Conservation (phyloP, 1,284 basidiomycete species). For the Ceratobasidium sp. region DNA sequence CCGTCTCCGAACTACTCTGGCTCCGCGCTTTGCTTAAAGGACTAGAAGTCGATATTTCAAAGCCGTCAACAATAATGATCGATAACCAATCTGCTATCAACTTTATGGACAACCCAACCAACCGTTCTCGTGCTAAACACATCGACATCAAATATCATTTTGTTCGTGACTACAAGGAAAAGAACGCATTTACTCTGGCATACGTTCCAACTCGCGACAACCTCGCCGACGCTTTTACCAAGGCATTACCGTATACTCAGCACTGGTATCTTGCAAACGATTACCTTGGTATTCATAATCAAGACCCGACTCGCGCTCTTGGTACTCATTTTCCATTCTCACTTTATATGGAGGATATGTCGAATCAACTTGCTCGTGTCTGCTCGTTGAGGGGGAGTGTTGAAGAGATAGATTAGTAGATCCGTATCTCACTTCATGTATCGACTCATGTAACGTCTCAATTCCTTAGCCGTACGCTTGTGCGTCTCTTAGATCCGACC, state of each 20-base stretch:
- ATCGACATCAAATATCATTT: constrained; percentile 30
- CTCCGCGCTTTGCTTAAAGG: constrained; percentile 26
- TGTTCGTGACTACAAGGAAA: constrained; percentile 44
- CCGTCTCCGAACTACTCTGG: constrained; percentile 35
- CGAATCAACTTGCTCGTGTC: not conserved
- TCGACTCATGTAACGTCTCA: too few relatives aligned
- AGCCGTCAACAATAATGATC: constrained; percentile 24
- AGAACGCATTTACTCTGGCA: constrained; percentile 20
- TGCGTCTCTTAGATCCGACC: too few relatives aligned
- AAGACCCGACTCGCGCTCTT: not conserved
- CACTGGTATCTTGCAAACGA: not conserved
- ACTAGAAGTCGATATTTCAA: not conserved
- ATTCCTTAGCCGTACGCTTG: too few relatives aligned
- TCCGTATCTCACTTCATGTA: too few relatives aligned
- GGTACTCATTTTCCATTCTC: not conserved
- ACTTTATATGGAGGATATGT: not conserved
- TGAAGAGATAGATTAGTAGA: too few relatives aligned
- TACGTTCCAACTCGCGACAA: constrained; percentile 43
- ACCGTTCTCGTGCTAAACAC: constrained; percentile 42
- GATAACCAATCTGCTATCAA: constrained; percentile 43
- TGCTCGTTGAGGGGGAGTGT: too few relatives aligned
- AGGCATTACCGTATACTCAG: constrained; percentile 29
- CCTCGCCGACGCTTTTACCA: constrained; percentile 45
- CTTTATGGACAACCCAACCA: constrained; percentile 37
- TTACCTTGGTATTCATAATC: not conserved